A percentile compares a stretch with the other conserved stretches of the same genome.
phyloP scores from a whole-genome alignment of 108 stramenopile species.

The Stephanodiscus triporus region DNA sequence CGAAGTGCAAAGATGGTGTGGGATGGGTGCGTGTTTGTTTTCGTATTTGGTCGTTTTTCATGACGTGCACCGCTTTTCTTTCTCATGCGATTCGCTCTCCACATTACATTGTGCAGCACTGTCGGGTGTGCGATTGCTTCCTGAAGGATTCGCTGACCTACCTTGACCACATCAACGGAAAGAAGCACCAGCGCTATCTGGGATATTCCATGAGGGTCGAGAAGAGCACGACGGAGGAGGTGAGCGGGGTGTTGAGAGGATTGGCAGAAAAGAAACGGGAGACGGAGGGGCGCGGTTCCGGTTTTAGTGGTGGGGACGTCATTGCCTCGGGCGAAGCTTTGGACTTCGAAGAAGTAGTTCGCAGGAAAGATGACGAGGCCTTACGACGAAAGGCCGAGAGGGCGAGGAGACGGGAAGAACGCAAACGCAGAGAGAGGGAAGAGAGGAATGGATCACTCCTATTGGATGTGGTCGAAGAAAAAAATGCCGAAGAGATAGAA shows the following conservation, averaged over 20 bases:
- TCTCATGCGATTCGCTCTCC: too few relatives aligned
- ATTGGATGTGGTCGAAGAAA: conserved; percentile 4
- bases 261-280: conserved; percentile 53
- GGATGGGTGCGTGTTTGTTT: conserved; percentile 62
- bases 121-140: conserved; percentile 95
- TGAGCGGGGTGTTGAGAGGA: conserved; percentile 48
- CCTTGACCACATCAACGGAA: conserved; percentile 96
- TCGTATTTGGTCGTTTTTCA: too few relatives aligned
- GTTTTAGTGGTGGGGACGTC: conserved; percentile 37
- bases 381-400: conserved; percentile 65
- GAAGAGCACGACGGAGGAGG: conserved; percentile 83
- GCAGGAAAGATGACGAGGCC: conserved; percentile 76
- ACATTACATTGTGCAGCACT: too few relatives aligned
- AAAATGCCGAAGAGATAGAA: conserved; percentile 41
- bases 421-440: conserved; percentile 58
- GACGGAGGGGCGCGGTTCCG: conserved; percentile 15
- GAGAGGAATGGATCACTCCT: conserved; percentile 7
- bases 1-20: conserved; percentile 69
- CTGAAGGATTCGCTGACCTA: conserved; percentile 93
- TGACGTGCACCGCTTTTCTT: too few relatives aligned
- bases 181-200: conserved; percentile 93
- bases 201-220: conserved; percentile 96
- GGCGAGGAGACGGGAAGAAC: conserved; percentile 67
- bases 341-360: conserved; percentile 67
- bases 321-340: conserved; percentile 12